Conservation (phyloP, 1,139 yeast species). For the Debaryomycetaceae sp. region DNA sequence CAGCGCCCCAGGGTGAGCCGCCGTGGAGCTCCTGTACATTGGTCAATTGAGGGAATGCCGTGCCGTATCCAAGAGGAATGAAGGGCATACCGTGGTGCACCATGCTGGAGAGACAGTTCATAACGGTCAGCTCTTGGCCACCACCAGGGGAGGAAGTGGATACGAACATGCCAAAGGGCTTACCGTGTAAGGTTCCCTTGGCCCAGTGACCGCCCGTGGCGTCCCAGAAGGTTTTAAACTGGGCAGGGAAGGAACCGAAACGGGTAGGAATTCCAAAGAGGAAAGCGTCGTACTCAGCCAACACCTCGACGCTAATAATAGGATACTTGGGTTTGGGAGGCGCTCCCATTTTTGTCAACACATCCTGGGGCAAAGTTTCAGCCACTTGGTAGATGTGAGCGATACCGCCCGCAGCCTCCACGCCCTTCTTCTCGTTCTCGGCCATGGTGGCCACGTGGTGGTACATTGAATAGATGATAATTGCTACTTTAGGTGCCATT, state of each 20-base stretch:
- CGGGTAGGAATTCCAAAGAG: conserved; percentile 30
- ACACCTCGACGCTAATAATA: conserved; percentile 20
- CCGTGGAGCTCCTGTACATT: conserved; percentile 26
- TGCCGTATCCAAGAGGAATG: conserved; percentile 28
- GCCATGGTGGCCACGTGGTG: conserved; percentile 27
- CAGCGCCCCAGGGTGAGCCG: conserved; percentile 34
- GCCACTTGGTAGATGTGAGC: conserved; percentile 29
- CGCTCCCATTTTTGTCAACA: conserved; percentile 20
- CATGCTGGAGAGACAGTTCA: conserved; percentile 21
- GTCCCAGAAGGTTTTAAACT: conserved; percentile 30
- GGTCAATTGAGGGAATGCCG: conserved; percentile 16
- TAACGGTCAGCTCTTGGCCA: conserved; percentile 28
- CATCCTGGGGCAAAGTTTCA: conserved; percentile 22
- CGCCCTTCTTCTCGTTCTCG: conserved; percentile 23
- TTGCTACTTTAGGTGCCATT: conserved; percentile 26
- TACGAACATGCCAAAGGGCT: conserved; percentile 27
- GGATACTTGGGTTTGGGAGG: conserved; percentile 24
- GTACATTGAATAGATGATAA: conserved; percentile 27
- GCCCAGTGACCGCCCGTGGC: conserved; percentile 31
- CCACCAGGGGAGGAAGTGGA: conserved; percentile 29
- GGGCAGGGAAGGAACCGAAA: conserved; percentile 28
- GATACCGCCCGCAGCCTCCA: conserved; percentile 27
- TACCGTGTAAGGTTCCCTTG: conserved; percentile 23
- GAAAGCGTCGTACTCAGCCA: conserved; percentile 25
- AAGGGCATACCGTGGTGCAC: conserved; percentile 28